Percentiles rank a stretch among this genome's conserved stretches.
Conservation (phyloP, 257 asterid genomes). For the Datura wrightii region DNA sequence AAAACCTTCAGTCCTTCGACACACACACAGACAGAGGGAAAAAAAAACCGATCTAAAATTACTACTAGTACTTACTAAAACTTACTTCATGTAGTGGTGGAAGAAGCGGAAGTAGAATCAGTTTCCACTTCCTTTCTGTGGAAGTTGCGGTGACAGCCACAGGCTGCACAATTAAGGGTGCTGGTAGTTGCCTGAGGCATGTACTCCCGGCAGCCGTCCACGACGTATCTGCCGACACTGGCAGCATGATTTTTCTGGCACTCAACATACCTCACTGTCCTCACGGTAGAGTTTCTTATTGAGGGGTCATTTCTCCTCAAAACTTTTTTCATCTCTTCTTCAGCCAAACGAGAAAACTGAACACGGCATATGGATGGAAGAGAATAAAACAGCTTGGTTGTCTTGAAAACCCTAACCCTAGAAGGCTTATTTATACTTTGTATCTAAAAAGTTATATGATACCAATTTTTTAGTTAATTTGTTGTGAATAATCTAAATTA, state of each 20-base stretch:
- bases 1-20: not conserved
- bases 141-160: conserved; percentile 89
- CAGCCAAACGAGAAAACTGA: not conserved
- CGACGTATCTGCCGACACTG: conserved; percentile 79
- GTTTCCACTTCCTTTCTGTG: conserved; percentile 66
- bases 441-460: not conserved
- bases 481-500: not conserved
- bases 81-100: conserved; percentile 21
- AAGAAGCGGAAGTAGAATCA: conserved; percentile 43
- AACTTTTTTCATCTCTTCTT: conserved; percentile 55
- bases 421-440: conserved; percentile 52
- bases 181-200: conserved; percentile 53
- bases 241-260: conserved; percentile 98
- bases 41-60: not conserved
- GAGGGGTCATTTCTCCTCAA: conserved; percentile 44
- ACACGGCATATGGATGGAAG: not conserved
- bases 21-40: not conserved
- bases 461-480: not conserved
- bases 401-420: conserved; percentile 68
- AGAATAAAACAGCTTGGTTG: conserved; percentile 18
- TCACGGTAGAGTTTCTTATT: conserved; percentile 35
- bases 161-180: conserved; percentile 86
- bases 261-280: conserved; percentile 65
- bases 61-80: not conserved
- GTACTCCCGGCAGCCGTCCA: conserved; percentile 95